These are phyloP conservation scores for Candida dajiaensis DNA, from an alignment of 805 yeast genomes.

Conservation along the genomic window DNA sequence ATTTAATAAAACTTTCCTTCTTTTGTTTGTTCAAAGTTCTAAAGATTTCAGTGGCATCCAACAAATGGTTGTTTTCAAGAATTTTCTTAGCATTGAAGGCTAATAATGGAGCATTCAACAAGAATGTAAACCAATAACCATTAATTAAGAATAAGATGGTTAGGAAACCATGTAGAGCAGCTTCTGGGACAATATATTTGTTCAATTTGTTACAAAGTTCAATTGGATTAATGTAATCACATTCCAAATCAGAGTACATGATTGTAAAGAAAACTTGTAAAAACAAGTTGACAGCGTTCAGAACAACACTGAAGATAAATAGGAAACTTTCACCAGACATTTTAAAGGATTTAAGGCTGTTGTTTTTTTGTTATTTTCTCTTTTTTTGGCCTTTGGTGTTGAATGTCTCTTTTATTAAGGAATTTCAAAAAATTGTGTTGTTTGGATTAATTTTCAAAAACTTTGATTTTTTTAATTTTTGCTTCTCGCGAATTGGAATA, in stretches of 20 bases:
- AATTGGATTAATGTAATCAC: constrained; percentile 95
- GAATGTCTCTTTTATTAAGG: no score
- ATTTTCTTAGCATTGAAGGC: constrained; percentile 82
- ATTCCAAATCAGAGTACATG: constrained; percentile 90
- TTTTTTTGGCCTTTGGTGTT: no score
- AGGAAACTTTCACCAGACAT: constrained; percentile 31
- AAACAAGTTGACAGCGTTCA: constrained; percentile 84
- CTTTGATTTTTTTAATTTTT: neutral
- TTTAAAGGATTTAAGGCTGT: no score
- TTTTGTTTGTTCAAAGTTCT: constrained; percentile 90
- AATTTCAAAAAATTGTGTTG: no score
- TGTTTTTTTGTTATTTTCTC: no score
- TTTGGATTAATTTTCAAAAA: no score
- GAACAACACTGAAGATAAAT: constrained; percentile 71
- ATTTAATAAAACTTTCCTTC: constrained; percentile 83
- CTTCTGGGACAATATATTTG: constrained; percentile 86
- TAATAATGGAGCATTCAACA: constrained; percentile 75
- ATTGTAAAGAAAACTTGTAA: constrained; percentile 93
- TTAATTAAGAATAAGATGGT: constrained; percentile 68
- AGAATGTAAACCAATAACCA: constrained; percentile 89
- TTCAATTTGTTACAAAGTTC: constrained; percentile 92
- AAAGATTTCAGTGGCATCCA: constrained; percentile 97
- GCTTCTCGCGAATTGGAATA: neutral
- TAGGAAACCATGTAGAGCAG: constrained; percentile 69
- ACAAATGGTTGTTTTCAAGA: constrained; percentile 70